These are phyloP conservation scores for Sarocladium strictum DNA, from an alignment of 2,329 filamentous ascomycete species.

Conservation along the genomic window DNA sequence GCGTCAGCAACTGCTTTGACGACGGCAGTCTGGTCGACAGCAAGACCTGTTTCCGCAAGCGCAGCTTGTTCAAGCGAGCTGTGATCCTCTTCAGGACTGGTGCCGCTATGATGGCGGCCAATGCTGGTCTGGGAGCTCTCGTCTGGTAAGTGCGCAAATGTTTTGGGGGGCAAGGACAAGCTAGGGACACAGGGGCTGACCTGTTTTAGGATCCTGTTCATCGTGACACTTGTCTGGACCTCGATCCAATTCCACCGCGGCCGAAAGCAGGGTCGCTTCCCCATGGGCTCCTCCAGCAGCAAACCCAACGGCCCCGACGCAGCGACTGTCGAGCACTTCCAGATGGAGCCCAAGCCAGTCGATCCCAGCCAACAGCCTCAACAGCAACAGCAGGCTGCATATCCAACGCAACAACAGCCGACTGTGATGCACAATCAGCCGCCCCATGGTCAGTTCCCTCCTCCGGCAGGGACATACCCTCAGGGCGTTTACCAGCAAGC, in stretches of 20 bases:
- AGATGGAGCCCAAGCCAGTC: constrained; percentile 28
- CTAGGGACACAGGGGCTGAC: not conserved
- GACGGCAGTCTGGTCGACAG: constrained; percentile 35
- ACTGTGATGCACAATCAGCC: constrained; percentile 3
- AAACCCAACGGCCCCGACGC: constrained; percentile 4
- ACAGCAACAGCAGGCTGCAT: not conserved
- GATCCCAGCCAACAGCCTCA: constrained; percentile 16
- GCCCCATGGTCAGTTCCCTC: constrained; percentile 9
- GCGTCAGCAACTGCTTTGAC: constrained; percentile 24
- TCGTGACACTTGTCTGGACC: constrained; percentile 30
- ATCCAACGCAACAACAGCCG: constrained; percentile 1
- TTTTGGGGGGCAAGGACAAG: no score
- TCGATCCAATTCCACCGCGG: constrained; percentile 27
- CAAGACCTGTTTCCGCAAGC: constrained; percentile 27
- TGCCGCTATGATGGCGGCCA: constrained; percentile 28
- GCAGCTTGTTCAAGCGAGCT: constrained; percentile 18
- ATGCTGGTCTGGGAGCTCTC: constrained; percentile 38
- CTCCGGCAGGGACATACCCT: constrained; percentile 9
- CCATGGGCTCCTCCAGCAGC: constrained; percentile 12
- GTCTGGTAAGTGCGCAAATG: constrained; percentile 27
- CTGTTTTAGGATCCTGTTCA: constrained; percentile 30
- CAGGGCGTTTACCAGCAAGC: constrained; percentile 8
- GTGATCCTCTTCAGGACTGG: constrained; percentile 30
- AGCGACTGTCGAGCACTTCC: constrained; percentile 19
- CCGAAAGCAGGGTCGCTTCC: constrained; percentile 32